phyloP scores from a whole-genome alignment of 352 stramenopile species.

The Phytophthora sp. region DNA sequence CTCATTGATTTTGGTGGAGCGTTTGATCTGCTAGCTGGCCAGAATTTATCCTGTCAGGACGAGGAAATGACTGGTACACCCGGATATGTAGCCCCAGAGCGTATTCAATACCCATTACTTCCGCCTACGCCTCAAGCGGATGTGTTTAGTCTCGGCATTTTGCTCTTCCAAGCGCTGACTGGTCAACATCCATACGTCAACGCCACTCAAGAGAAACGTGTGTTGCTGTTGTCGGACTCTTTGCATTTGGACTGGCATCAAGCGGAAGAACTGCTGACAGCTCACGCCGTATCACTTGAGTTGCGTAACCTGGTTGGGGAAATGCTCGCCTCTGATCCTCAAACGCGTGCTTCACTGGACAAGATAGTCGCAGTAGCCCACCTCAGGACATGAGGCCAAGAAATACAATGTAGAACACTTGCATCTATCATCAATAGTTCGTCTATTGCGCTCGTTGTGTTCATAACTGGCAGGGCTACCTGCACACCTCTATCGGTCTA shows the following conservation, averaged over 20 bases:
- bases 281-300: constrained; percentile 34
- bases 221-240: constrained; percentile 51
- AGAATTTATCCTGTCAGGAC: background rate
- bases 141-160: constrained; percentile 65
- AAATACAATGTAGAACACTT: too few relatives aligned
- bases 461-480: constrained; percentile 8
- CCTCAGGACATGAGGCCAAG: background rate
- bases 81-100: constrained; percentile 68
- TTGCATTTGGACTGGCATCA: constrained; percentile 47
- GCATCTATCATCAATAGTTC: background rate
- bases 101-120: constrained; percentile 38
- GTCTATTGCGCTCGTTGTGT: background rate
- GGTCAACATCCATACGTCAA: constrained; percentile 59
- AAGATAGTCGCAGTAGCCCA: background rate
- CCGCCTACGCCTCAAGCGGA: constrained; percentile 50
- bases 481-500: constrained; percentile 17
- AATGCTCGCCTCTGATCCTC: constrained; percentile 49
- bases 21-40: constrained; percentile 34
- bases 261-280: constrained; percentile 37
- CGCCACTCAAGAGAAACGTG: constrained; percentile 21
- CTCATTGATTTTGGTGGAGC: constrained; percentile 75
- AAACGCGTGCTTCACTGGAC: constrained; percentile 41
- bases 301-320: constrained; percentile 38
- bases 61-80: constrained; percentile 62
- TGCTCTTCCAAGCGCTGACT: constrained; percentile 67